phyloP scores from a whole-genome alignment of 148 eudicot genomes.

The Heliosperma pusillum region DNA sequence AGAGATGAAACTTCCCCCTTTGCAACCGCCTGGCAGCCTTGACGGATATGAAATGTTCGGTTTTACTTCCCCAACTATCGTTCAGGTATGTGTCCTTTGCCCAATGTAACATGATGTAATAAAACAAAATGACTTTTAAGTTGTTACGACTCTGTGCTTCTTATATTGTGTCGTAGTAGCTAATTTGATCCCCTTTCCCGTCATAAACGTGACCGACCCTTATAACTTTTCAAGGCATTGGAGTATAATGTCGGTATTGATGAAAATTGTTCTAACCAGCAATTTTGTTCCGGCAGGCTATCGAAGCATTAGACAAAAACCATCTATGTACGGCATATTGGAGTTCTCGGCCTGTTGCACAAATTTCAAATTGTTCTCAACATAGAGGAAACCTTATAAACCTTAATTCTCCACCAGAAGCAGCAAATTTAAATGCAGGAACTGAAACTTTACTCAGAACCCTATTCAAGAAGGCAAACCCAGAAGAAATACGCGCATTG shows the following conservation, averaged over 20 bases:
- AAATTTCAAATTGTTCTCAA: slow-evolving; percentile 45
- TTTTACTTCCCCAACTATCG: slow-evolving; percentile 71
- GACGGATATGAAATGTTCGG: slow-evolving; percentile 98
- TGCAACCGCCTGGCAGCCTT: slow-evolving; percentile 91
- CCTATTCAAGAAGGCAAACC: slow-evolving; percentile 71
- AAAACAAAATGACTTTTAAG: background rate
- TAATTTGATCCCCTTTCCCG: background rate
- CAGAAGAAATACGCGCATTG: slow-evolving; percentile 58
- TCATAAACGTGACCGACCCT: background rate
- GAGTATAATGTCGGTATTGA: slow-evolving; percentile 24
- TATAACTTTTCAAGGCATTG: slow-evolving; percentile 33
- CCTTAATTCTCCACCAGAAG: slow-evolving; percentile 20
- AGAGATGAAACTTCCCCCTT: slow-evolving; percentile 63
- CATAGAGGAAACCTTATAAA: slow-evolving; percentile 18
- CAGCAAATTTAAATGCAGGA: slow-evolving; percentile 22
- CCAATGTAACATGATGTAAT: background rate
- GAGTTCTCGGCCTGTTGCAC: slow-evolving; percentile 62
- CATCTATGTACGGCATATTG: slow-evolving; percentile 44
- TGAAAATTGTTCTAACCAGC: slow-evolving; percentile 8
- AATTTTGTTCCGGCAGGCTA: slow-evolving; percentile 37
- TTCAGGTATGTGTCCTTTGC: slow-evolving; percentile 50
- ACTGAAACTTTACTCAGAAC: slow-evolving; percentile 43
- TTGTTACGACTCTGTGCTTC: background rate
- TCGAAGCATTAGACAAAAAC: slow-evolving; percentile 58
- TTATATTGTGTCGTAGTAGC: background rate